Percentiles rank a stretch among this genome's conserved stretches.
Conservation (phyloP, 768 basidiomycete genomes). For the Sistotremastrum suecicum region DNA sequence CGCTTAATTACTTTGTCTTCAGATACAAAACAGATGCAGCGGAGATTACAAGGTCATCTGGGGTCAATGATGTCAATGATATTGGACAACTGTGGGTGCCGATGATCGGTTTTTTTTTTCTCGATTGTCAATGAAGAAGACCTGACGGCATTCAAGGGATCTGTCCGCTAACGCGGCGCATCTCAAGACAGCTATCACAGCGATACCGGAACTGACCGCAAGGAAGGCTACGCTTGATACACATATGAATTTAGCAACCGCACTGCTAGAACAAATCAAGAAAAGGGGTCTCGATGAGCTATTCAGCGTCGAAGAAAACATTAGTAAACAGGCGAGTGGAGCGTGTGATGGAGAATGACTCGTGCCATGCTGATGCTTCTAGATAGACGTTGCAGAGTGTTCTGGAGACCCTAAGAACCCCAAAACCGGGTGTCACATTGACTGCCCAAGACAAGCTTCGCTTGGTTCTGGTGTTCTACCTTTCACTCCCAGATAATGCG, state of each 20-base stretch:
- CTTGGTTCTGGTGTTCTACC: constrained; percentile 88
- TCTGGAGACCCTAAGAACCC: constrained; percentile 72
- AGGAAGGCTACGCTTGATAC: constrained; percentile 94
- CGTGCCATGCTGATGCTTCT: background rate
- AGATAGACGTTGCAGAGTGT: constrained; percentile 60
- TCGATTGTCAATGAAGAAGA: constrained; percentile 1
- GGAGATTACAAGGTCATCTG: constrained; percentile 91
- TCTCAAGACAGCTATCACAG: constrained; percentile 93
- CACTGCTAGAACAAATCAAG: constrained; percentile 90
- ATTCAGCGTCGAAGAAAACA: constrained; percentile 92
- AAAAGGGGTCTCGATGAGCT: constrained; percentile 88
- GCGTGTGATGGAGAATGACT: background rate
- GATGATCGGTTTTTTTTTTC: constrained; percentile 1
- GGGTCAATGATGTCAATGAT: constrained; percentile 91
- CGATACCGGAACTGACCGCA: constrained; percentile 90
- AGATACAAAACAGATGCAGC: constrained; percentile 82
- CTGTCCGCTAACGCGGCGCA: constrained; percentile 87
- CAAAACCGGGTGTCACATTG: constrained; percentile 50
- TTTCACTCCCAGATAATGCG: constrained; percentile 69
- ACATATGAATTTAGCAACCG: constrained; percentile 98
- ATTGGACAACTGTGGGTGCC: constrained; percentile 75
- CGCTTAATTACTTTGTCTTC: background rate
- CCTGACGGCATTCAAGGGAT: constrained; percentile 38
- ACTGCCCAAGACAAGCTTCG: constrained; percentile 80
- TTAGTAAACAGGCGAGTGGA: constrained; percentile 58